Conservation (phyloP, 2,329 filamentous ascomycete genomes). For the Alternaria brassicicola region DNA sequence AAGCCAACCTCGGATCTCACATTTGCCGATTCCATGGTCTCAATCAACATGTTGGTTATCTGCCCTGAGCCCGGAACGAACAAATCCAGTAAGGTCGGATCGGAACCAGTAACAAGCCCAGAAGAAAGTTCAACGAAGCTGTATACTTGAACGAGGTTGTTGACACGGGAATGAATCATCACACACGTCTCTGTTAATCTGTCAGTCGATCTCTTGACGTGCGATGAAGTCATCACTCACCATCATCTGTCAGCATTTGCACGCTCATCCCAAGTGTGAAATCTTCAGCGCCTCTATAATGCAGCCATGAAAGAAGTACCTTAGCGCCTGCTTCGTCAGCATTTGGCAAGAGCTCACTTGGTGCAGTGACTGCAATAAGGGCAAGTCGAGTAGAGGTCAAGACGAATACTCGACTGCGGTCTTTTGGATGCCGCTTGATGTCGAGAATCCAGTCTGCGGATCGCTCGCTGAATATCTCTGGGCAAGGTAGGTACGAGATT, state of each 20-base stretch:
- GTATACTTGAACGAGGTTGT: conserved; percentile 39
- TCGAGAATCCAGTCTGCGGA: conserved; percentile 62
- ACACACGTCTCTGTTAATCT: conserved; percentile 33
- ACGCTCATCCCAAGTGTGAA: conserved; percentile 53
- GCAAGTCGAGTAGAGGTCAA: conserved; percentile 62
- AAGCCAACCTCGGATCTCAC: conserved; percentile 26
- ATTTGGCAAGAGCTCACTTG: conserved; percentile 32
- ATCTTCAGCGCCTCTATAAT: conserved; percentile 62
- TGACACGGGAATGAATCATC: conserved; percentile 43
- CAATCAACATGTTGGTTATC: conserved; percentile 27
- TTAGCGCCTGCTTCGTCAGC: conserved; percentile 37
- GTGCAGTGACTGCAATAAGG: conserved; percentile 54
- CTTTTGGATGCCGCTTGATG: conserved; percentile 56
- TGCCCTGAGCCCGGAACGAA: conserved; percentile 8
- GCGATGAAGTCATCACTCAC: conserved; percentile 24
- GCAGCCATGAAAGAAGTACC: conserved; percentile 56
- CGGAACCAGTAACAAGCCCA: conserved; percentile 26
- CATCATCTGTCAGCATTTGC: conserved; percentile 35
- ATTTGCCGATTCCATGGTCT: conserved; percentile 32
- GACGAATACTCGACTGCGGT: conserved; percentile 61
- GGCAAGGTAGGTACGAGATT: conserved; percentile 27
- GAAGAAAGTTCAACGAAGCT: conserved; percentile 25
- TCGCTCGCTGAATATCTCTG: conserved; percentile 32
- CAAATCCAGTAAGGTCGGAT: conserved; percentile 34
- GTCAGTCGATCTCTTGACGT: conserved; percentile 11